Evolutionary conservation across 2,329 filamentous ascomycete genomes (phyloP).

Genomic region (Fusarium palustre): DNA sequence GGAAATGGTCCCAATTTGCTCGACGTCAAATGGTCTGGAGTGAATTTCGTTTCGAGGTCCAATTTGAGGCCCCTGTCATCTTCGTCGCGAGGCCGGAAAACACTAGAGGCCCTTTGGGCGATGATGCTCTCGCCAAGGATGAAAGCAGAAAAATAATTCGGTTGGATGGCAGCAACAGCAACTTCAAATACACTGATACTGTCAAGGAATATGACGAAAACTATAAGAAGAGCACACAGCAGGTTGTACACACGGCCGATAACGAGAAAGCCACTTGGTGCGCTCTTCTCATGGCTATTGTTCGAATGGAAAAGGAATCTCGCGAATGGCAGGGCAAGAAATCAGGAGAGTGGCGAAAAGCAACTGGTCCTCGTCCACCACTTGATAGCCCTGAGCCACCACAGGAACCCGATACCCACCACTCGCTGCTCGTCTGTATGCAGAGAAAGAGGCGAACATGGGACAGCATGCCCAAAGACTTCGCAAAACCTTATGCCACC

Average conservation of each 20-base stretch:
- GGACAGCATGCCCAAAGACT: slow-evolving; percentile 42
- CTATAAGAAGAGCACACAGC: slow-evolving; percentile 33
- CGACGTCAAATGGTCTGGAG: slow-evolving; percentile 49
- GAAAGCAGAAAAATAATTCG: slow-evolving; percentile 37
- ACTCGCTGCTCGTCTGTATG: slow-evolving; percentile 39
- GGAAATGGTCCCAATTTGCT: slow-evolving; percentile 53
- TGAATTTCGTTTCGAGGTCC: slow-evolving; percentile 58
- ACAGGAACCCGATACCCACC: slow-evolving; percentile 7
- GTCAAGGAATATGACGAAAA: slow-evolving; percentile 34
- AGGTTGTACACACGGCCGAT: slow-evolving; percentile 37
- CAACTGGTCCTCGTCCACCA: slow-evolving; percentile 21
- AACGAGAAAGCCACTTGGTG: slow-evolving; percentile 43
- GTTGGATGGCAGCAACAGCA: slow-evolving; percentile 18
- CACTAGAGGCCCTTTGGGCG: slow-evolving; percentile 45
- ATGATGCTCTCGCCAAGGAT: slow-evolving; percentile 23
- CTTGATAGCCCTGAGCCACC: background rate
- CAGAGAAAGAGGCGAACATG: slow-evolving; percentile 40
- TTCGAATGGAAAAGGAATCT: slow-evolving; percentile 41
- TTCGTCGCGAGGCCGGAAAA: slow-evolving; percentile 56
- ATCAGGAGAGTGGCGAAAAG: slow-evolving; percentile 23
- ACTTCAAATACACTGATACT: slow-evolving; percentile 36
- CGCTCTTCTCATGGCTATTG: slow-evolving; percentile 35
- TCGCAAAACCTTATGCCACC: slow-evolving; percentile 50
- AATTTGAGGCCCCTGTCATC: slow-evolving; percentile 57
- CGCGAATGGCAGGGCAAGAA: slow-evolving; percentile 38